Percentiles rank a stretch among this genome's conserved stretches.
Evolutionary conservation across 1,284 basidiomycete species (phyloP).

Genomic region (Cutaneotrichosporon sp.): DNA sequence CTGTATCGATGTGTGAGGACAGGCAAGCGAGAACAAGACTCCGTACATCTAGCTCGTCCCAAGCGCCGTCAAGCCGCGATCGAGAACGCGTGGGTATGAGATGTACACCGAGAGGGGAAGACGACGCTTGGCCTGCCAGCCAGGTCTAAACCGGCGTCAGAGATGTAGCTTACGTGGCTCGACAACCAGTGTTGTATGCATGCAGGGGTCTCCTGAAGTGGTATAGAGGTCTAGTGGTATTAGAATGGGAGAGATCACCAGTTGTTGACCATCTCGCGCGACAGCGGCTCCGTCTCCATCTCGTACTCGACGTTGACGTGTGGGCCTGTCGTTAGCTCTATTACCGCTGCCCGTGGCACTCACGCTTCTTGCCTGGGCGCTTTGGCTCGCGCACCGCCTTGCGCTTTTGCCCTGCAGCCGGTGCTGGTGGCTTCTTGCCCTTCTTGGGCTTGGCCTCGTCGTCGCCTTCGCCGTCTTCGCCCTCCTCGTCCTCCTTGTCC

Average conservation of each 20-base stretch:
- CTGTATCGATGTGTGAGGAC: too few relatives aligned
- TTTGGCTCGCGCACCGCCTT: constrained; percentile 55
- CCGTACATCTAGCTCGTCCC: too few relatives aligned
- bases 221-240: constrained; percentile 2
- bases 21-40: too few relatives aligned
- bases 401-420: constrained; percentile 38
- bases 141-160: too few relatives aligned
- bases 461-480: constrained; percentile 36
- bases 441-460: constrained; percentile 41
- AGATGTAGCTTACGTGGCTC: too few relatives aligned
- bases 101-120: too few relatives aligned
- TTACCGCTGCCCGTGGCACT: constrained; percentile 2
- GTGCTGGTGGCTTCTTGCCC: constrained; percentile 16
- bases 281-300: constrained; percentile 71
- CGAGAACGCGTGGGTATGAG: too few relatives aligned
- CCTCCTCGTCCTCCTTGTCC: constrained; percentile 33
- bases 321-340: constrained; percentile 45
- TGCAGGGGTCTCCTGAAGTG: constrained; percentile 12
- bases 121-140: too few relatives aligned
- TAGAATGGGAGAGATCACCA: constrained; percentile 38
- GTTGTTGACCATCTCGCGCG: constrained; percentile 50
- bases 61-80: too few relatives aligned
- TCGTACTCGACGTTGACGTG: constrained; percentile 95
- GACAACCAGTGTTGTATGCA: constrained; percentile 24
- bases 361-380: constrained; percentile 51